These are phyloP conservation scores for Magnaporthales sp. DNA, from an alignment of 2,329 filamentous ascomycete genomes.

Conservation along the genomic window DNA sequence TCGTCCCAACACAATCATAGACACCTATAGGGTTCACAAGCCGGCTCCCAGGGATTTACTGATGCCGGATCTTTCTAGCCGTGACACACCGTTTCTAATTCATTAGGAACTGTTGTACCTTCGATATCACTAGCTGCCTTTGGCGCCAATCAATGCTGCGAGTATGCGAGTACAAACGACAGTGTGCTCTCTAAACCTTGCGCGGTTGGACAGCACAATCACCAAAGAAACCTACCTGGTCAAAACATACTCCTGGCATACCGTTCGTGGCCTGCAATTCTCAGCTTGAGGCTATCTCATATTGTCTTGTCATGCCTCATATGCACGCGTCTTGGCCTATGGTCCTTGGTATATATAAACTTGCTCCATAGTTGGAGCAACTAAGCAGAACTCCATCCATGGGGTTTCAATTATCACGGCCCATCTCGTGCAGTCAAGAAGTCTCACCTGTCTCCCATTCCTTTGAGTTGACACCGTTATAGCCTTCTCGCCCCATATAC, in stretches of 20 bases:
- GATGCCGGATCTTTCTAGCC: neutral
- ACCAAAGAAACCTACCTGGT: neutral
- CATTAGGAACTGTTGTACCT: neutral
- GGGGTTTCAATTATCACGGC: neutral
- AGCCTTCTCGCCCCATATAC: neutral
- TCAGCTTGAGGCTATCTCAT: neutral
- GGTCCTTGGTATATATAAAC: neutral
- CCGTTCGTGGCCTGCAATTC: neutral
- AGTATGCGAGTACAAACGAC: neutral
- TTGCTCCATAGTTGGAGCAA: neutral
- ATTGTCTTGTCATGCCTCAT: neutral
- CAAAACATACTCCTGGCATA: neutral
- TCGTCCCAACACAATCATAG: neutral
- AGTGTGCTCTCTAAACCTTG: neutral
- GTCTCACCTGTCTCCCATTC: neutral
- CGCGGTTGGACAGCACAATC: neutral
- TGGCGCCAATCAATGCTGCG: neutral
- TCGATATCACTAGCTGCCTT: neutral
- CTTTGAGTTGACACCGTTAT: neutral
- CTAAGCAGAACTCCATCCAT: neutral
- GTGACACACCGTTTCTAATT: neutral
- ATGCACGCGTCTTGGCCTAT: neutral
- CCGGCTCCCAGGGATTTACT: neutral
- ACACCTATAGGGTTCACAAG: neutral
- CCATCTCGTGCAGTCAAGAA: neutral